A percentile compares a stretch with the other conserved stretches of the same genome.
phyloP scores from a whole-genome alignment of 2,329 filamentous ascomycete genomes.

The Apiospora malaysiana region DNA sequence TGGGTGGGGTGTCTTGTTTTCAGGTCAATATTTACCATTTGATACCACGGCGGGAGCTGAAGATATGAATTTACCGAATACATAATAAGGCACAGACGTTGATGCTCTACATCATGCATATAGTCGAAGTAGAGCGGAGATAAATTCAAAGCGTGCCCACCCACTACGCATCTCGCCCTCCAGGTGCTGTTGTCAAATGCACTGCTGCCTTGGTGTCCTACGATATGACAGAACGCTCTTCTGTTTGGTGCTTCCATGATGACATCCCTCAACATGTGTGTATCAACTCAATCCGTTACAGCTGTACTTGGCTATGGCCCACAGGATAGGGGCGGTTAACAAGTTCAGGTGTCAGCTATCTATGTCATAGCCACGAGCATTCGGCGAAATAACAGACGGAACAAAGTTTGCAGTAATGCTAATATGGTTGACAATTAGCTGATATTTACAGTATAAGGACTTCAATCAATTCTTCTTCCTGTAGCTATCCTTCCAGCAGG shows the following conservation, averaged over 20 bases:
- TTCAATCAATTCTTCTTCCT: not conserved
- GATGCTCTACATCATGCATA: constrained; percentile 12
- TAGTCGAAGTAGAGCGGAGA: not conserved
- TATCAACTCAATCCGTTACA: not conserved
- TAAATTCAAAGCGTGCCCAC: not conserved
- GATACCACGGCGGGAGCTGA: constrained; percentile 10
- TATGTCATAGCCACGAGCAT: not conserved
- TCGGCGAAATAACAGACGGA: too few species aligned
- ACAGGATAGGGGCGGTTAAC: not conserved
- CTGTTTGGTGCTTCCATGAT: not conserved
- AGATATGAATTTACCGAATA: constrained; percentile 8
- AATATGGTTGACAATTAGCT: too few species aligned
- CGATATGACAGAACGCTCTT: not conserved
- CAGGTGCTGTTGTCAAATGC: not conserved
- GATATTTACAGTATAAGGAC: not conserved
- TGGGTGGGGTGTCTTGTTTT: constrained; percentile 15
- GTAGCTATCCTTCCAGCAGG: not conserved
- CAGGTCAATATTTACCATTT: constrained; percentile 18
- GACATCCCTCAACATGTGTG: not conserved
- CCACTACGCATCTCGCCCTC: not conserved
- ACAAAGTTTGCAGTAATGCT: not conserved
- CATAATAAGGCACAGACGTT: not conserved
- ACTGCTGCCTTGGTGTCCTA: not conserved
- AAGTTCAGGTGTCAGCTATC: not conserved
- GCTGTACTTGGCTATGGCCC: too few species aligned